Base-by-base conservation (phyloP, 1,284 basidiomycete genomes). In the Cryptococcus sp. region DNA sequence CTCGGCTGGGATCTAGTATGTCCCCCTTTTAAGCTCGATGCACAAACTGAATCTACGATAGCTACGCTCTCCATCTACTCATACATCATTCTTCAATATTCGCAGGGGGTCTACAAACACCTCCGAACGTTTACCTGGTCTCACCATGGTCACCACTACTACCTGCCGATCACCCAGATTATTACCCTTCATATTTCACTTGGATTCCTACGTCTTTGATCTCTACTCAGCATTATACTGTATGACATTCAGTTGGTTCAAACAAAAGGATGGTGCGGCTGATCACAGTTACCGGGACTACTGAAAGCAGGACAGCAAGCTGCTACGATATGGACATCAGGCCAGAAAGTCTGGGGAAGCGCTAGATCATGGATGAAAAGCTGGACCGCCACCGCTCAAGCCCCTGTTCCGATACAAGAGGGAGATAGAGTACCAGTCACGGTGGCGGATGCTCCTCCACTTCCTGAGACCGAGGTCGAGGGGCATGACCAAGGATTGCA, bases 111-210 rank as follows among this genome's bases (percentile, higher is more conserved):
- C 60, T 67, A 14, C 32, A 57, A 7, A 62, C 67, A 1, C 66
- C 66, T 21, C 71, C 71, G 0, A 45, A 22, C 5, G 34, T 73
- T 1, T 74, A 68, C 52, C 54, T 72, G 19, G 52, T 74, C 3
- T 63, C 72, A 0, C 70, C 72, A 1, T 74, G 72, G 72, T 66
- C 65, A 9, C 70, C 72, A 1, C 60, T 67, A 1, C 49, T 72
- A 13, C 65, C 66, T 0, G 23, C 57, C 0, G 54, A 61, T 5
- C 63, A 71, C 41, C 65, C 66, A 1, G 63, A 69, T 11, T 57
- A 63, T 18, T 73, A 71, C 56, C 54, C 59, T n/a, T 68, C 68
- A 34, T 60, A 56, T 10, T 63, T 72, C 25, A 57, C 64, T 46
- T 69, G 66, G 69, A 67, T 74, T n/a, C 72, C 72, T 1, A 54